These are phyloP conservation scores for Lotmaria passim DNA, from an alignment of 208 protist species.

Conservation along the genomic window DNA sequence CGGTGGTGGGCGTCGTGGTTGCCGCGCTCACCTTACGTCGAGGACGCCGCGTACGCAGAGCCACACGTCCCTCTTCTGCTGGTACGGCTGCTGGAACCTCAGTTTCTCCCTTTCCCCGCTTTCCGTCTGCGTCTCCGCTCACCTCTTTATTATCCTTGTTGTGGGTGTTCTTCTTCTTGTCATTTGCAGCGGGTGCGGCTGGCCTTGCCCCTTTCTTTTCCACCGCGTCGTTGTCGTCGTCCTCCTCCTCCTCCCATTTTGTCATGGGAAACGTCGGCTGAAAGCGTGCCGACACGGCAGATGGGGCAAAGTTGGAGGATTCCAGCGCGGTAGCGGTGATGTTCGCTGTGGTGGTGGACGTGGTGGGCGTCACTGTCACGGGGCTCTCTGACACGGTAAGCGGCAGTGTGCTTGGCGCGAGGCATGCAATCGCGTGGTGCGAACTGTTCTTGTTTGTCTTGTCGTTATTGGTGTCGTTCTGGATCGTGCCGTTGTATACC, in stretches of 20 bases:
- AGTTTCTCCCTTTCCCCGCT: not conserved
- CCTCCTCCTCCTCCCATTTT: conserved; percentile 8
- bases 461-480: not conserved
- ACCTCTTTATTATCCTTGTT: not conserved
- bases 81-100: not conserved
- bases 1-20: not conserved
- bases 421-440: not conserved
- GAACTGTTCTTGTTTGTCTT: not conserved
- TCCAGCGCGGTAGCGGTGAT: not conserved
- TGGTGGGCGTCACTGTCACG: not conserved
- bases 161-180: not conserved
- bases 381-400: conserved; percentile 2
- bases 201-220: not conserved
- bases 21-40: not conserved
- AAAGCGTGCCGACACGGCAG: conserved; percentile 5
- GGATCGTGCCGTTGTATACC: no score
- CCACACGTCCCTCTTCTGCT: not conserved
- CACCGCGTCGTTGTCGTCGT: not conserved
- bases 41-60: conserved; percentile 1
- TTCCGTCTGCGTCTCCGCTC: not conserved
- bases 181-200: not conserved
- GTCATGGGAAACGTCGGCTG: conserved; percentile 2
- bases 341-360: not conserved
- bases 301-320: not conserved
- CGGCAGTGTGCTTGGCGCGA: conserved; percentile 4